phyloP scores from a whole-genome alignment of 2,329 filamentous ascomycete genomes.

The Ophiostoma populinum region DNA sequence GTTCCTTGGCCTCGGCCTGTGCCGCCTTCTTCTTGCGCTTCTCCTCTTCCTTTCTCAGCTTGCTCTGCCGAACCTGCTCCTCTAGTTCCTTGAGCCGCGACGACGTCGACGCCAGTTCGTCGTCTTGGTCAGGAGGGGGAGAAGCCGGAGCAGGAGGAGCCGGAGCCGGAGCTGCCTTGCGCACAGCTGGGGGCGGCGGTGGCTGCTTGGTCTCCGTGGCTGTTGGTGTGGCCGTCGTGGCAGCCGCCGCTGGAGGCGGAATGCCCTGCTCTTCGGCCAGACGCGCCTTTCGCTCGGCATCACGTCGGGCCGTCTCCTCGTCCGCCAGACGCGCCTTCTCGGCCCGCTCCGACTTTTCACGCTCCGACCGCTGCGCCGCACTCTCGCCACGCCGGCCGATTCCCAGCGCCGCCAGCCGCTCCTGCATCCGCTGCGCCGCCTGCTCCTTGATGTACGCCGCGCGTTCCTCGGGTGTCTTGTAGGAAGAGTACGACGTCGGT shows the following conservation, averaged over 20 bases:
- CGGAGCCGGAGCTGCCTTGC: slow-evolving; percentile 13
- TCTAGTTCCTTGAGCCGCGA: slow-evolving; percentile 77
- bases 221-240: too few relatives aligned
- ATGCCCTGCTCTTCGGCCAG: slow-evolving; percentile 59
- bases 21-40: slow-evolving; percentile 85
- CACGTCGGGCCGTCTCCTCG: slow-evolving; percentile 79
- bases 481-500: slow-evolving; percentile 61
- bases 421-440: slow-evolving; percentile 91
- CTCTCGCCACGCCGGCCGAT: slow-evolving; percentile 78
- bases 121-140: slow-evolving; percentile 57
- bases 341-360: slow-evolving; percentile 73
- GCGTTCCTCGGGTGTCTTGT: slow-evolving; percentile 82
- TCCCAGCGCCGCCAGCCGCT: slow-evolving; percentile 81
- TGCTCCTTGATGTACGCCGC: slow-evolving; percentile 95
- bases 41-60: slow-evolving; percentile 91
- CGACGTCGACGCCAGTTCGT: slow-evolving; percentile 62
- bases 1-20: slow-evolving; percentile 69
- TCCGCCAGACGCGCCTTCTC: slow-evolving; percentile 80
- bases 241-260: slow-evolving; percentile 42
- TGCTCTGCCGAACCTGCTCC: slow-evolving; percentile 83
- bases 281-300: slow-evolving; percentile 70
- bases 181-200: slow-evolving; percentile 40
- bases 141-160: slow-evolving; percentile 54
- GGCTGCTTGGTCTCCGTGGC: slow-evolving; percentile 41
- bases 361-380: slow-evolving; percentile 67